phyloP scores from a whole-genome alignment of 2,329 filamentous ascomycete species.

The Myrmaecium sp. region DNA sequence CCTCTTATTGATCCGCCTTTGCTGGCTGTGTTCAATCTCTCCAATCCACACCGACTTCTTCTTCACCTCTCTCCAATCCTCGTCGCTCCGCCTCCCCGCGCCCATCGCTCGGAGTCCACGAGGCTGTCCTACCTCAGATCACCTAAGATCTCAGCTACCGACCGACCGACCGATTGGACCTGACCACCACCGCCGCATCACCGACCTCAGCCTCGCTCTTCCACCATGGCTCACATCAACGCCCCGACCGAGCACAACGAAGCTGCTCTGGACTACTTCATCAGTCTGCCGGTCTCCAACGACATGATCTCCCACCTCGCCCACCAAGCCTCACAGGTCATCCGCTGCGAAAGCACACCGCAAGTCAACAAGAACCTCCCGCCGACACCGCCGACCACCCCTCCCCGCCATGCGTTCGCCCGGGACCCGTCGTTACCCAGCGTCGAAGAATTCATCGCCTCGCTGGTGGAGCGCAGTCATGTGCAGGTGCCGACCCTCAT shows the following conservation, averaged over 20 bases:
- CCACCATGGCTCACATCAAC: conserved; percentile 27
- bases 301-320: conserved; percentile 69
- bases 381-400: conserved; percentile 42
- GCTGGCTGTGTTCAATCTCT: too few relatives aligned
- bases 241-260: conserved; percentile 40
- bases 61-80: too few relatives aligned
- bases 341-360: conserved; percentile 48
- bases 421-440: conserved; percentile 46
- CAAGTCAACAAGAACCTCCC: conserved; percentile 32
- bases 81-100: too few relatives aligned
- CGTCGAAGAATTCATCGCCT: conserved; percentile 79
- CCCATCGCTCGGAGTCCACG: too few relatives aligned
- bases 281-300: conserved; percentile 57
- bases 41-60: too few relatives aligned
- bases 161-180: conserved; percentile 5
- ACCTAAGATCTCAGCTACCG: too few relatives aligned
- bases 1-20: too few relatives aligned
- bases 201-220: conserved; percentile 5
- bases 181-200: conserved; percentile 5
- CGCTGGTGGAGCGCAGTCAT: conserved; percentile 80
- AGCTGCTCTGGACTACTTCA: conserved; percentile 61
- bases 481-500: conserved; percentile 95
- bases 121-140: too few relatives aligned
- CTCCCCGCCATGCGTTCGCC: conserved; percentile 30
- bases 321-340: conserved; percentile 57